These are phyloP conservation scores for Arthroderma uncinatum DNA, from an alignment of 2,329 filamentous ascomycete species.

Conservation along the genomic window DNA sequence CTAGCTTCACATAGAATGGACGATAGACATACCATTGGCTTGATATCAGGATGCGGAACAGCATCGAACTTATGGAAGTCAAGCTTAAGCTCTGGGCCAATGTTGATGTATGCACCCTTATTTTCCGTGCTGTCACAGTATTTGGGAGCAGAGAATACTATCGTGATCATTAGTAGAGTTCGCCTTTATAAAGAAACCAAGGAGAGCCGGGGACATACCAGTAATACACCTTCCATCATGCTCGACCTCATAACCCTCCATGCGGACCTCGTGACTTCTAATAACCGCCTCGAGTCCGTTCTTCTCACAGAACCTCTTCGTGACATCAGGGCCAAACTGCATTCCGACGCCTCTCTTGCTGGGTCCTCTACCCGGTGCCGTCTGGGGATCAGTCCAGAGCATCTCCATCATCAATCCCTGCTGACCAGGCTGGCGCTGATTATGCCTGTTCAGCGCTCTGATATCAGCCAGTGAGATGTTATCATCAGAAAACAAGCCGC, in stretches of 20 bases:
- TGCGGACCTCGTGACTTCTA: slow-evolving; percentile 91
- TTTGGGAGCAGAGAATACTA: slow-evolving; percentile 90
- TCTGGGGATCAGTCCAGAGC: slow-evolving; percentile 96
- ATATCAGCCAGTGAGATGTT: slow-evolving; percentile 87
- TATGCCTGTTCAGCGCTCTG: slow-evolving; percentile 79
- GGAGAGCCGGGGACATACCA: slow-evolving; percentile 40
- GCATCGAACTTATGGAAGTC: slow-evolving; percentile 90
- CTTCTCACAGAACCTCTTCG: slow-evolving; percentile 90
- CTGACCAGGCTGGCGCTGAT: slow-evolving; percentile 85
- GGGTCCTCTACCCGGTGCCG: slow-evolving; percentile 71
- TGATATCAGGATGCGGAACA: slow-evolving; percentile 89
- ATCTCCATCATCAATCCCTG: slow-evolving; percentile 99
- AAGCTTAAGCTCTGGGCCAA: slow-evolving; percentile 82
- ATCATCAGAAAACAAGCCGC: slow-evolving; percentile 89
- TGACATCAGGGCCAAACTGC: slow-evolving; percentile 94
- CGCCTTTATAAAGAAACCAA: not conserved
- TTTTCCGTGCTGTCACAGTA: slow-evolving; percentile 98
- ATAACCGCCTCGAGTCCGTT: slow-evolving; percentile 93
- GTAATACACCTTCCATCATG: slow-evolving; percentile 94
- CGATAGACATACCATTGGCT: slow-evolving; percentile 59
- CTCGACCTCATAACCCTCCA: slow-evolving; percentile 98
- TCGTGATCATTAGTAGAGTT: not conserved
- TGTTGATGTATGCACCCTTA: slow-evolving; percentile 96
- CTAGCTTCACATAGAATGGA: not conserved
- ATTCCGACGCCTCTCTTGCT: slow-evolving; percentile 95